A percentile compares a stretch with the other conserved stretches of the same genome.
Conservation (phyloP, 345 rosid genomes). For the Triadica sebifera region DNA sequence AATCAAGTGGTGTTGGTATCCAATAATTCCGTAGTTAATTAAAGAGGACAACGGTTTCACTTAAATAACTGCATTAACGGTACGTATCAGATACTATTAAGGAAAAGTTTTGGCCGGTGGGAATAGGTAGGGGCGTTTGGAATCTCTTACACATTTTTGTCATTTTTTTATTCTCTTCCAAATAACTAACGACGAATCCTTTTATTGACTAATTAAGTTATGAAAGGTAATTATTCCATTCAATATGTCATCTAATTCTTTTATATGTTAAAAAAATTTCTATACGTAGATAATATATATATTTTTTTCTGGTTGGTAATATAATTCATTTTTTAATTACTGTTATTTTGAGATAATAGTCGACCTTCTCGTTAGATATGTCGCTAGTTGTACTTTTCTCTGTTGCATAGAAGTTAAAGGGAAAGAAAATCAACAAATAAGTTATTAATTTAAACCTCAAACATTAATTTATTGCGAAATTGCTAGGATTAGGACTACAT, state of each 20-base stretch:
- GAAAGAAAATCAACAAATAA: not conserved
- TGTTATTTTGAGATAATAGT: too few relatives aligned
- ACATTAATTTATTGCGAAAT: too few relatives aligned
- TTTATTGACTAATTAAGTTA: not conserved
- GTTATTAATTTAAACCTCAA: not conserved
- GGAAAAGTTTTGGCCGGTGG: not conserved
- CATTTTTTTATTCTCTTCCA: not conserved
- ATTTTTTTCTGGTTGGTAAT: too few relatives aligned
- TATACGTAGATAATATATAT: too few relatives aligned
- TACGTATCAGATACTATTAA: not conserved
- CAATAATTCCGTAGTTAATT: not conserved
- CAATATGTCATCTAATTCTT: not conserved
- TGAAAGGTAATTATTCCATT: not conserved
- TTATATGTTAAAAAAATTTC: too few relatives aligned
- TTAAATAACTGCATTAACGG: constrained; percentile 18
- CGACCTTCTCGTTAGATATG: not conserved
- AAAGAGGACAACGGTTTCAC: not conserved
- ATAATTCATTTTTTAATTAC: too few relatives aligned
- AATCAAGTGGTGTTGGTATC: constrained; percentile 7
- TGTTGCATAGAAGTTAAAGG: not conserved
- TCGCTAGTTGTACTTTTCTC: not conserved
- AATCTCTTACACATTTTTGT: not conserved
- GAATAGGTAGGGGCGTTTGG: not conserved
- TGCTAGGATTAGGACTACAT: too few relatives aligned
- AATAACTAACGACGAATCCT: not conserved